phyloP scores from a whole-genome alignment of 495 filamentous ascomycete genomes.

The Cercophora samala region DNA sequence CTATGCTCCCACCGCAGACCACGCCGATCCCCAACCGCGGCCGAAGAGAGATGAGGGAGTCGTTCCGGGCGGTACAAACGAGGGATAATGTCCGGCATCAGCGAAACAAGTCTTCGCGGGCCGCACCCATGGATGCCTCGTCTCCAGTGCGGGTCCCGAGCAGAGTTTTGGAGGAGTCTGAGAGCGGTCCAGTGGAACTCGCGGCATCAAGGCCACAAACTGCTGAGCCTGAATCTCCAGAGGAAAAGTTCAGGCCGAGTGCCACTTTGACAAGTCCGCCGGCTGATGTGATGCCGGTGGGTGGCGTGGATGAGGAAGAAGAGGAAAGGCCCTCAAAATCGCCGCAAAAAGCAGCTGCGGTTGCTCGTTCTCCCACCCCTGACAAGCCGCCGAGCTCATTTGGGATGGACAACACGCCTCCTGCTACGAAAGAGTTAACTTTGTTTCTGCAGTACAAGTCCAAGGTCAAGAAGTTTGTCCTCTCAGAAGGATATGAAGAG shows the following conservation, averaged over 20 bases:
- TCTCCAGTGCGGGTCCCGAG: slow-evolving; percentile 60
- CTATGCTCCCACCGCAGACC: slow-evolving; percentile 80
- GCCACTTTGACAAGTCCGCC: slow-evolving; percentile 52
- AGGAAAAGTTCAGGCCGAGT: slow-evolving; percentile 56
- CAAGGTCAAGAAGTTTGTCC: slow-evolving; percentile 92
- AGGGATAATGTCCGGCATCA: slow-evolving; percentile 67
- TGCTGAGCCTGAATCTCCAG: slow-evolving; percentile 53
- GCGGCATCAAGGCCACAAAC: slow-evolving; percentile 41
- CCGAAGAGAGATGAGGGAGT: slow-evolving; percentile 76
- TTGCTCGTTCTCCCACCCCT: slow-evolving; percentile 33
- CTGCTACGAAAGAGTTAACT: slow-evolving; percentile 82
- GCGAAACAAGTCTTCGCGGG: slow-evolving; percentile 48
- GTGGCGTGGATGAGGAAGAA: slow-evolving; percentile 33
- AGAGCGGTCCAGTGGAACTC: slow-evolving; percentile 41
- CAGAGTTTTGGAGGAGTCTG: slow-evolving; percentile 63
- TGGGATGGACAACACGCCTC: slow-evolving; percentile 62
- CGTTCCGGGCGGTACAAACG: slow-evolving; percentile 83
- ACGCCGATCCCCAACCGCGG: slow-evolving; percentile 86
- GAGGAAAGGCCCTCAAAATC: slow-evolving; percentile 27
- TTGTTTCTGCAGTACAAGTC: slow-evolving; percentile 97
- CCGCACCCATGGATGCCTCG: slow-evolving; percentile 43
- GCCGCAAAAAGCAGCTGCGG: slow-evolving; percentile 13
- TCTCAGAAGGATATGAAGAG: slow-evolving; percentile 76
- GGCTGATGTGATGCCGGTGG: slow-evolving; percentile 36
- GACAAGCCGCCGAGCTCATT: slow-evolving; percentile 41